Percentiles rank a stretch among this genome's conserved stretches.
Conservation (phyloP, 768 basidiomycete genomes). For the Leucocoprinus sp. region DNA sequence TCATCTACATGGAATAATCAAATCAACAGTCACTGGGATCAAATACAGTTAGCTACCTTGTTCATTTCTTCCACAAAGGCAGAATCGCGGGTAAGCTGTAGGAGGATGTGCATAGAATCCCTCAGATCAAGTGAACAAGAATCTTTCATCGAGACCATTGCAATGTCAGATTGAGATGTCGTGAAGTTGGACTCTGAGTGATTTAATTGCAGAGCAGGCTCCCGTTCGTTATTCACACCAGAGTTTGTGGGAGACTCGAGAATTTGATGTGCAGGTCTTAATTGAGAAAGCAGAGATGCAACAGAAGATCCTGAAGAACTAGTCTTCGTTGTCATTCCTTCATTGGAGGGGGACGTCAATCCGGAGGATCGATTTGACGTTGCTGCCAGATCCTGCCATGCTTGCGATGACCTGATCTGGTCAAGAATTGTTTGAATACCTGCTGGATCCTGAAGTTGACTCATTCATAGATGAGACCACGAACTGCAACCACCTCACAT, state of each 20-base stretch:
- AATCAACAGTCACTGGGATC: background rate
- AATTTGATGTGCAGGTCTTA: slow-evolving; percentile 30
- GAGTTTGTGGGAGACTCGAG: background rate
- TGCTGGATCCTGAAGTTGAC: slow-evolving; percentile 44
- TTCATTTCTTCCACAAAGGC: slow-evolving; percentile 40
- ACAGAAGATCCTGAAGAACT: slow-evolving; percentile 29
- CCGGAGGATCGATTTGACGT: slow-evolving; percentile 12
- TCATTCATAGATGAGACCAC: slow-evolving; percentile 2
- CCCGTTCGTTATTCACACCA: background rate
- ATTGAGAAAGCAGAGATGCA: slow-evolving; percentile 54
- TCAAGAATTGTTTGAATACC: slow-evolving; percentile 67
- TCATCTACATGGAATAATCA: slow-evolving; percentile 39
- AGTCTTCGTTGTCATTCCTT: slow-evolving; percentile 4
- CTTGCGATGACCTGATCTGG: slow-evolving; percentile 55
- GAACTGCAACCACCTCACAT: slow-evolving; percentile 29
- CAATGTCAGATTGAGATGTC: background rate
- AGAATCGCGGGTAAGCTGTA: slow-evolving; percentile 56
- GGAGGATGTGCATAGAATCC: slow-evolving; percentile 23
- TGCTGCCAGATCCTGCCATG: slow-evolving; percentile 46
- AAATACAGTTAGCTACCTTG: slow-evolving; percentile 29
- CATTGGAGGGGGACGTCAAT: slow-evolving; percentile 1
- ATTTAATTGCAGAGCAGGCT: too few relatives aligned
- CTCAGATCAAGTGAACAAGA: slow-evolving; percentile 22
- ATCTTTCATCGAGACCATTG: background rate
- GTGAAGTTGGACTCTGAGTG: background rate